phyloP scores from a whole-genome alignment of 78 protist species.

The Salpingoeca rosetta region DNA sequence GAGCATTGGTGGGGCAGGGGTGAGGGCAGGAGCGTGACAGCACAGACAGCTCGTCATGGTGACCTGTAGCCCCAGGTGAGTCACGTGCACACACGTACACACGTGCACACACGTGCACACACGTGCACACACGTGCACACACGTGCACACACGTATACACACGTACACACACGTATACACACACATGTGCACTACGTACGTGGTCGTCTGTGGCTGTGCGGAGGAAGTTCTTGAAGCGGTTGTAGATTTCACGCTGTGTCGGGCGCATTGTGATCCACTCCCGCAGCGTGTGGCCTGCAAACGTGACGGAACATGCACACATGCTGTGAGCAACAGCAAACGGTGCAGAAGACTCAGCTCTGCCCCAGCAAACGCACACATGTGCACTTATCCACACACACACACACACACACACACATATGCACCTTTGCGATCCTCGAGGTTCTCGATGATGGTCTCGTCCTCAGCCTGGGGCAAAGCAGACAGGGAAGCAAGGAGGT shows the following conservation, averaged over 20 bases:
- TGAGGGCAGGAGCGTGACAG: background rate
- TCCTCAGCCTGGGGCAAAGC: background rate
- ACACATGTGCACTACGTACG: too few species aligned
- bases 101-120: background rate
- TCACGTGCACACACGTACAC: background rate
- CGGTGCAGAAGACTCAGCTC: background rate
- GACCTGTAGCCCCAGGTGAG: background rate
- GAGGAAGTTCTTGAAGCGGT: slow-evolving; percentile 22
- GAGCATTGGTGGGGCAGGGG: background rate
- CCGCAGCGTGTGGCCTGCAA: slow-evolving; percentile 20
- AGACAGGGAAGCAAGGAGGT: background rate
- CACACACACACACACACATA: too few species aligned
- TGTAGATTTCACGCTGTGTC: slow-evolving; percentile 34
- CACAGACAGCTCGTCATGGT: background rate
- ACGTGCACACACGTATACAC: background rate
- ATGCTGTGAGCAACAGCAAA: background rate
- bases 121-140: background rate
- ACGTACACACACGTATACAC: background rate
- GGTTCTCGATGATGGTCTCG: background rate
- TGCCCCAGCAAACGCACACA: too few species aligned
- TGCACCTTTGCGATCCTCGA: slow-evolving; percentile 53
- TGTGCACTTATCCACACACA: too few species aligned
- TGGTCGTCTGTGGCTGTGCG: too few species aligned
- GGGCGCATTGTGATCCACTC: slow-evolving; percentile 42
- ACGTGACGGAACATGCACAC: background rate